Conservation (phyloP, 495 filamentous ascomycete genomes). For the Trichocladium antarcticum region DNA sequence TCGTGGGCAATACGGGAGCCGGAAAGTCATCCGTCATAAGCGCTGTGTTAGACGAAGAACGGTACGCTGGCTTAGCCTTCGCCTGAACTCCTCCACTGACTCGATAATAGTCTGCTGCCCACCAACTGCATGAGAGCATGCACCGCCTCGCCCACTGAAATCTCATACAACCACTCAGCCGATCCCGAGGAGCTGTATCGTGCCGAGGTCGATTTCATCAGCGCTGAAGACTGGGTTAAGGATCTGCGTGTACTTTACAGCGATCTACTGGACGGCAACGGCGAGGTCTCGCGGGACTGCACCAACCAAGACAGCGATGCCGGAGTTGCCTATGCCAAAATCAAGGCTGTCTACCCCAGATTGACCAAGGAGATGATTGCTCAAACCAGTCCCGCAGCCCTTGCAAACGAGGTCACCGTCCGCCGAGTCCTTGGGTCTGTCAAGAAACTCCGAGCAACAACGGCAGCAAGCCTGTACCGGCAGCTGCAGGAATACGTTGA, state of each 20-base stretch:
- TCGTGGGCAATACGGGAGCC: conserved; percentile 50
- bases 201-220: conserved; percentile 56
- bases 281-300: conserved; percentile 35
- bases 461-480: conserved; percentile 21
- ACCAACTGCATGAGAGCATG: conserved; percentile 44
- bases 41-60: conserved; percentile 45
- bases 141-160: conserved; percentile 55
- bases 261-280: conserved; percentile 42
- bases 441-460: conserved; percentile 31
- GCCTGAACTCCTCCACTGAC: background rate
- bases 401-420: conserved; percentile 36
- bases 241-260: conserved; percentile 42
- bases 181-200: conserved; percentile 39
- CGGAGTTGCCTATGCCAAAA: conserved; percentile 52
- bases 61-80: conserved; percentile 13
- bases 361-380: conserved; percentile 44
- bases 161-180: conserved; percentile 47
- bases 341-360: conserved; percentile 53
- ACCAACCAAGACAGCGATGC: conserved; percentile 41
- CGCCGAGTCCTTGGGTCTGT: conserved; percentile 39
- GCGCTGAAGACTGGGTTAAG: conserved; percentile 43
- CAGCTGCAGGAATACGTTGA: conserved; percentile 27
- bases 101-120: conserved; percentile 24
- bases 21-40: conserved; percentile 52
- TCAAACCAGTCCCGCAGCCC: conserved; percentile 26